Evolutionary conservation across 2,329 filamentous ascomycete genomes (phyloP).

Genomic region (Fusarium incarnatum): DNA sequence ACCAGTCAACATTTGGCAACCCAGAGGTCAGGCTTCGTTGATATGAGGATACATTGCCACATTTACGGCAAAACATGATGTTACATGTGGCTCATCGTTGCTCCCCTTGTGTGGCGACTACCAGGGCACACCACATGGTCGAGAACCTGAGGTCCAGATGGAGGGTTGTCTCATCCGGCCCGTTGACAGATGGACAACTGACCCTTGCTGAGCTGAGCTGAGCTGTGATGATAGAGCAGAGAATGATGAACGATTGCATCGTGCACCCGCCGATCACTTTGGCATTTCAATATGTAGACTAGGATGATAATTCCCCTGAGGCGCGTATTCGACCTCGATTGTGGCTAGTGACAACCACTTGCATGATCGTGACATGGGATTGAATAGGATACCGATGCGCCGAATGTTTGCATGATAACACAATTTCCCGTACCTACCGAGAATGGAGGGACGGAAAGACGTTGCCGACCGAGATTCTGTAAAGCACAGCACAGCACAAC

Average conservation of each 20-base stretch:
- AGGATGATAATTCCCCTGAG: conserved; percentile 28
- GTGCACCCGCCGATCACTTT: conserved; percentile 30
- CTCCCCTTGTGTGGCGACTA: conserved; percentile 27
- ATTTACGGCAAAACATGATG: conserved; percentile 1
- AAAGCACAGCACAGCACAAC: neutral
- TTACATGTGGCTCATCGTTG: conserved; percentile 39
- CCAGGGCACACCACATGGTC: conserved; percentile 27
- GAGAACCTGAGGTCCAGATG: conserved; percentile 5
- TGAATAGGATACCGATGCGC: conserved; percentile 11
- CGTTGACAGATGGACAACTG: conserved; percentile 25
- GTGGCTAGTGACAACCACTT: conserved; percentile 42
- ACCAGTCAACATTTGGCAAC: conserved; percentile 31
- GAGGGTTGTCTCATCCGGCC: conserved; percentile 37
- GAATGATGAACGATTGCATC: conserved; percentile 3
- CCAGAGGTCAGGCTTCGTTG: neutral
- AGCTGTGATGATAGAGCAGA: conserved; percentile 22
- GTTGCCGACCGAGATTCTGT: conserved; percentile 20
- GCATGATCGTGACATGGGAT: conserved; percentile 21
- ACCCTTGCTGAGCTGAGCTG: conserved; percentile 44
- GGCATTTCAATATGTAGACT: neutral
- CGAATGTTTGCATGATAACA: conserved; percentile 16
- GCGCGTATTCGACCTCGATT: conserved; percentile 39
- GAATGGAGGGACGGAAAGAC: conserved; percentile 11
- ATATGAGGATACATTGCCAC: conserved; percentile 28
- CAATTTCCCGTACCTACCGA: conserved; percentile 11